A percentile compares a stretch with the other conserved stretches of the same genome.
Conservation (phyloP, 768 basidiomycete species). For the Chalciporus chontae region DNA sequence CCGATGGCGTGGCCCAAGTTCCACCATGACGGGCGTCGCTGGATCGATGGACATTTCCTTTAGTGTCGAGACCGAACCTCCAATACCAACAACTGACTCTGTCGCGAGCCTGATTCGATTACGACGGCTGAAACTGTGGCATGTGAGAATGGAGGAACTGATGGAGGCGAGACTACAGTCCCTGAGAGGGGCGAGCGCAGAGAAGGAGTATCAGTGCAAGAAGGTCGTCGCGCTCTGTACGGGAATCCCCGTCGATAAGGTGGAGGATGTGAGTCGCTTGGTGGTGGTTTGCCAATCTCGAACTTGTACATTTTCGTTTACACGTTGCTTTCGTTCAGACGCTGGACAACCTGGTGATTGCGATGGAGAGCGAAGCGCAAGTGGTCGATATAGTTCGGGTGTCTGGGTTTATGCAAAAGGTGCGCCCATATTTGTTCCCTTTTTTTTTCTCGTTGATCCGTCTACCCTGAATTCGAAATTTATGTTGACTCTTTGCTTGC, state of each 20-base stretch:
- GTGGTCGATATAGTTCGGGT: slow-evolving; percentile 81
- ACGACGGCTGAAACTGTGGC: slow-evolving; percentile 79
- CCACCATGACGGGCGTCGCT: slow-evolving; percentile 62
- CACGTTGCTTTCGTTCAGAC: slow-evolving; percentile 45
- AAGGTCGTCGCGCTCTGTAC: slow-evolving; percentile 89
- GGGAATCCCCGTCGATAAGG: slow-evolving; percentile 79
- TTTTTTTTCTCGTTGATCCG: slow-evolving; percentile 15
- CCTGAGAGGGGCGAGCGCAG: slow-evolving; percentile 76
- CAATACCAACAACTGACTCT: slow-evolving; percentile 59
- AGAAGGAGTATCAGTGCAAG: slow-evolving; percentile 89
- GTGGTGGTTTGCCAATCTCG: slow-evolving; percentile 12
- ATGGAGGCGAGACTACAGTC: slow-evolving; percentile 65
- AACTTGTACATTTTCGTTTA: slow-evolving; percentile 23
- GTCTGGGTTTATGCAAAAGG: slow-evolving; percentile 91
- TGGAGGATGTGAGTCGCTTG: slow-evolving; percentile 75
- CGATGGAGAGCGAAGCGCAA: slow-evolving; percentile 84
- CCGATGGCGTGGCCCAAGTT: slow-evolving; percentile 61
- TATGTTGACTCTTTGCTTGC: neutral
- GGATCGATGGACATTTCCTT: slow-evolving; percentile 61
- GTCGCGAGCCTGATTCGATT: slow-evolving; percentile 63
- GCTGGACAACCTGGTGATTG: slow-evolving; percentile 80
- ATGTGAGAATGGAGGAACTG: slow-evolving; percentile 70
- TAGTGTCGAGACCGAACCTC: slow-evolving; percentile 70
- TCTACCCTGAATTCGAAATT: slow-evolving; percentile 18
- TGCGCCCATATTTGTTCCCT: slow-evolving; percentile 25